Evolutionary conservation across 139 green algal genomes (phyloP).

Genomic region (Chlamydomonas sphaeroides): DNA sequence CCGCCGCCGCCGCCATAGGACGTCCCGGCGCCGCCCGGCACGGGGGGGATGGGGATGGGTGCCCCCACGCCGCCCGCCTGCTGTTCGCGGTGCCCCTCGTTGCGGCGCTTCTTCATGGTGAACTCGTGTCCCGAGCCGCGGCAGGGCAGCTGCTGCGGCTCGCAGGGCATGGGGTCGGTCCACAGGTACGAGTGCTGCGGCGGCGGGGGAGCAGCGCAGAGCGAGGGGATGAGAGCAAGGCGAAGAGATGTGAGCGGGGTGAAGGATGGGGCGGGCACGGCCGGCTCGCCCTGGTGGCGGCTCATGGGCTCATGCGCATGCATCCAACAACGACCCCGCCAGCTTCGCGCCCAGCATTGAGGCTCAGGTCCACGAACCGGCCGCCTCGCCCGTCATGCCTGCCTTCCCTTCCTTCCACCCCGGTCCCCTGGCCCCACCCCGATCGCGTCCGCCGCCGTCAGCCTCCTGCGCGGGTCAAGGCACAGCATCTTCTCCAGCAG

Average conservation of each 20-base stretch:
- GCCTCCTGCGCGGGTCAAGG: slow-evolving; percentile 75
- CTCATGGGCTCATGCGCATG: too few relatives aligned
- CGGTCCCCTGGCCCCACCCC: slow-evolving; percentile 43
- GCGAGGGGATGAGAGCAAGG: background rate
- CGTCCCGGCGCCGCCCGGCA: background rate
- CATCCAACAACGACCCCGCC: too few relatives aligned
- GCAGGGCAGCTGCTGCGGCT: slow-evolving; percentile 59
- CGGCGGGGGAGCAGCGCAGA: too few relatives aligned
- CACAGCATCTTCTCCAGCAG: slow-evolving; percentile 80
- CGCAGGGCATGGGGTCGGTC: slow-evolving; percentile 42
- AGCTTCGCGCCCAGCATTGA: too few relatives aligned
- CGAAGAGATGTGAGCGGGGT: background rate
- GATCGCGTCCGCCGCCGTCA: slow-evolving; percentile 67
- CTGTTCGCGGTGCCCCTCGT: slow-evolving; percentile 24
- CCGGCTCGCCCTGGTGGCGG: too few relatives aligned
- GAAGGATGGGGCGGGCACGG: too few relatives aligned
- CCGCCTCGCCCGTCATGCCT: too few relatives aligned
- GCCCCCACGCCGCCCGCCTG: background rate
- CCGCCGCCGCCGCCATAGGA: background rate
- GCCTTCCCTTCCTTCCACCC: background rate
- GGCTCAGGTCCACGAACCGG: too few relatives aligned
- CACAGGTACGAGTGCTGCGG: slow-evolving; percentile 63
- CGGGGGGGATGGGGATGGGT: slow-evolving; percentile 3
- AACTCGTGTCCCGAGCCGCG: slow-evolving; percentile 59
- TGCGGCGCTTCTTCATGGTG: slow-evolving; percentile 65